These are phyloP conservation scores for Boletus rubescentipes DNA, from an alignment of 768 basidiomycete genomes.

Conservation along the genomic window DNA sequence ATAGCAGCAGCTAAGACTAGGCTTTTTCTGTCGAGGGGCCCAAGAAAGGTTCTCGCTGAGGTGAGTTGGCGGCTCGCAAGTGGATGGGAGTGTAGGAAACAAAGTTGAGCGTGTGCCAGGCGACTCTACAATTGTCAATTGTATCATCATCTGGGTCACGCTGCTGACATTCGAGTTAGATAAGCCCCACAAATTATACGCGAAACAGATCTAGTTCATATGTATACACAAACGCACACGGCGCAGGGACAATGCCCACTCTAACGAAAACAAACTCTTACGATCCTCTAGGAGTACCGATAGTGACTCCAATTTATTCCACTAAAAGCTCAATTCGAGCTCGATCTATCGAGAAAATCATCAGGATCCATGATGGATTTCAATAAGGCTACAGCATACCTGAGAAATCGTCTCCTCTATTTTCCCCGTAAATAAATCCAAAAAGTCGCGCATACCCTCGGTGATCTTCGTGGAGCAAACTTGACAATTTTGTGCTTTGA, in stretches of 20 bases:
- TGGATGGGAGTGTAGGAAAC: no score
- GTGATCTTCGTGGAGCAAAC: not conserved
- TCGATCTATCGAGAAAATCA: slow-evolving; percentile 1
- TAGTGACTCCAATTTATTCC: not conserved
- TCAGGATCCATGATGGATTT: not conserved
- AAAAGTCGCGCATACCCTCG: slow-evolving; percentile 15
- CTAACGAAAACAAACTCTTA: not conserved
- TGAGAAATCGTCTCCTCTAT: slow-evolving; percentile 7
- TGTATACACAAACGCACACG: not conserved
- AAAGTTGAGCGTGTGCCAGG: no score
- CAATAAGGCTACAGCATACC: not conserved
- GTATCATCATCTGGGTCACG: no score
- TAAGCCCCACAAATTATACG: no score
- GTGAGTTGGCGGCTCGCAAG: no score
- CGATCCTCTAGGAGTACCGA: not conserved
- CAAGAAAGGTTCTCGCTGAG: no score
- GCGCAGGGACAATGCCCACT: not conserved
- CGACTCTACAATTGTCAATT: no score
- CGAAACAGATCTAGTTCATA: not conserved
- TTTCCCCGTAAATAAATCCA: slow-evolving; percentile 6
- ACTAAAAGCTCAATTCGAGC: slow-evolving; percentile 5
- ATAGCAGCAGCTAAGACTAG: no score
- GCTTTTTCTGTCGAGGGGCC: not conserved
- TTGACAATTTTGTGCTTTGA: not conserved
- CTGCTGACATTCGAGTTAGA: no score